Evolutionary conservation across 805 yeast species (phyloP), one percentile per base, ranked within the genome.

Genomic region (Metschnikowia borealis): DNA sequence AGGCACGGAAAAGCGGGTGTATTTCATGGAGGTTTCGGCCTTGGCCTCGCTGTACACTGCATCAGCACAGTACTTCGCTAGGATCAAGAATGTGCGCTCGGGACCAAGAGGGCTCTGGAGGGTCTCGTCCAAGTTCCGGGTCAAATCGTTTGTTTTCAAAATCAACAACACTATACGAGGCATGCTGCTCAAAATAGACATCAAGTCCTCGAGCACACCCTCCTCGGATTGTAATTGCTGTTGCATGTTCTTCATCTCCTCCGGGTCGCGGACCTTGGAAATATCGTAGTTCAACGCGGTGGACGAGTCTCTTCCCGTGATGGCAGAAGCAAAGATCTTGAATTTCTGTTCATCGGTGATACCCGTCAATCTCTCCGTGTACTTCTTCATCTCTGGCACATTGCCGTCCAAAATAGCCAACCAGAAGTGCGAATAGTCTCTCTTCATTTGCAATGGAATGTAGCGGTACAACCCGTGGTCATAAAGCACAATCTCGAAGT

Each of bases 401-500:
- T 91, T 82, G 38, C 79, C 79, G 57, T 89, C 92, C 51, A 94
- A 68, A 46, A 94, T 70, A 0, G 97, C 89, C 17, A 94, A 71
- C 99, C 99, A 94, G 63, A 94, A 89, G 54, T 83, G 86, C 1
- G 97, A 87, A 65, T 94, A 94, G 53, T 86, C 85, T 17, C 89
- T 73, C 54, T 96, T 81, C 80, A 86, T 81, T 48, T 81, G 77
- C 1, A 84, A 73, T 1, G 96, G 86, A 11, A 95, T 89, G 51
- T 85, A 81, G 53, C 99, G 77, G 65, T 94, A 94, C 17, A 94
- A 74, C 0, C 99, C 99, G 66, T 94, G 99, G 68, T 94, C 99
- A 64, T 89, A 95, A 17, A 94, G 74, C 6, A 94, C 75, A 46
- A 94, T 88, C 66, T 94, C 99, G 65, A 94, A 94, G 64, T 92